These are phyloP conservation scores for Tetrastigma voinierianum DNA, from an alignment of 164 flowering plant species.

Conservation along the genomic window DNA sequence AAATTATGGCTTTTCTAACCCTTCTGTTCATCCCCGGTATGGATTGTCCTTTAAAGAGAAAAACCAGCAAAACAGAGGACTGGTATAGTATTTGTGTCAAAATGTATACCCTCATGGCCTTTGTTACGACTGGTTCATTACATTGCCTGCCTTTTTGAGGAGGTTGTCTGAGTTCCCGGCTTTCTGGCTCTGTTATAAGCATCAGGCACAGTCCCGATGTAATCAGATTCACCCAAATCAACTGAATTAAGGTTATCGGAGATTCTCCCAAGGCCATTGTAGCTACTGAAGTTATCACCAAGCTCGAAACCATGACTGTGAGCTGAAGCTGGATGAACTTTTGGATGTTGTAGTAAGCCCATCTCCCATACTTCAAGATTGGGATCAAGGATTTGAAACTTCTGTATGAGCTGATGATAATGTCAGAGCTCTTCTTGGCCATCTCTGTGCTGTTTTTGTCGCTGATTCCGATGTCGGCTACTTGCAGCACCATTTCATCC, in stretches of 20 bases:
- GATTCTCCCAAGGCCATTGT: conserved; percentile 14
- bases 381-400: not conserved
- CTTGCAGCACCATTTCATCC: conserved; percentile 22
- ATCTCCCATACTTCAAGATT: conserved; percentile 10
- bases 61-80: conserved; percentile 1
- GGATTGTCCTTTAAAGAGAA: conserved; percentile 7
- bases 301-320: conserved; percentile 13
- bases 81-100: conserved; percentile 16
- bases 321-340: conserved; percentile 30
- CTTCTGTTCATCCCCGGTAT: not conserved
- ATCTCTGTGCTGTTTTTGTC: conserved; percentile 12
- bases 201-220: conserved; percentile 18
- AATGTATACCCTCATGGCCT: conserved; percentile 18
- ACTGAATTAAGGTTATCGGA: conserved; percentile 22
- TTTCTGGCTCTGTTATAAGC: conserved; percentile 14
- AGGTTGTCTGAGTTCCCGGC: not conserved
- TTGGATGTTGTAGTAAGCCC: conserved; percentile 16
- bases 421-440: conserved; percentile 17
- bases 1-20: conserved; percentile 13
- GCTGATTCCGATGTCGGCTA: conserved; percentile 26
- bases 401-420: not conserved
- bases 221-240: conserved; percentile 23
- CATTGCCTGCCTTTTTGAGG: conserved; percentile 1
- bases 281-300: conserved; percentile 9
- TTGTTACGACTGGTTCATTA: conserved; percentile 9